phyloP scores from a whole-genome alignment of 768 basidiomycete genomes.

The Lactifluus echinatus region DNA sequence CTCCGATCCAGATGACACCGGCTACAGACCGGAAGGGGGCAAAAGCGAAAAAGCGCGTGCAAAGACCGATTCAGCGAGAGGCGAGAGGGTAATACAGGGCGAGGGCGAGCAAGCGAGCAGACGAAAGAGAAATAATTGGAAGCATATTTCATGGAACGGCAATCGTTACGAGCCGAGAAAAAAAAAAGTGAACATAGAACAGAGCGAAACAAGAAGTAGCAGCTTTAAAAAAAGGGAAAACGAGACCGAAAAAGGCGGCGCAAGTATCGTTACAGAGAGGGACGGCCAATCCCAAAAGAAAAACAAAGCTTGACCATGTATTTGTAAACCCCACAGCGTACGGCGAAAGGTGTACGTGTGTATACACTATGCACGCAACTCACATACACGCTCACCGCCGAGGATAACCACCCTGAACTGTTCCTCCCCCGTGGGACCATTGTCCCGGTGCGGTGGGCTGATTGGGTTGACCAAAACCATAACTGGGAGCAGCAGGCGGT shows the following conservation, averaged over 20 bases:
- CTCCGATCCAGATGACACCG: slow-evolving; percentile 17
- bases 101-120: slow-evolving; percentile 6
- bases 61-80: slow-evolving; percentile 11
- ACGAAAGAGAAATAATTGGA: slow-evolving; percentile 11
- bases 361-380: not conserved
- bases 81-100: slow-evolving; percentile 17
- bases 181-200: slow-evolving; percentile 11
- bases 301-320: slow-evolving; percentile 1
- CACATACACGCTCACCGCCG: slow-evolving; percentile 15
- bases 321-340: not conserved
- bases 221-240: slow-evolving; percentile 5
- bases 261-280: slow-evolving; percentile 13
- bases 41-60: slow-evolving; percentile 5
- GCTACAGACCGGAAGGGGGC: slow-evolving; percentile 13
- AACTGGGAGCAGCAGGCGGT: slow-evolving; percentile 17
- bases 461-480: slow-evolving; percentile 18
- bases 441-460: slow-evolving; percentile 15
- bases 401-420: slow-evolving; percentile 21
- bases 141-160: slow-evolving; percentile 15
- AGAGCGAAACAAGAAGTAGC: slow-evolving; percentile 16
- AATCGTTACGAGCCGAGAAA: slow-evolving; percentile 2
- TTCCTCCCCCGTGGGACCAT: slow-evolving; percentile 19
- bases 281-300: slow-evolving; percentile 6
- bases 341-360: not conserved
- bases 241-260: slow-evolving; percentile 2